phyloP scores from a whole-genome alignment of 176 grass and related monocot genomes.

The Saccharum spontaneum region DNA sequence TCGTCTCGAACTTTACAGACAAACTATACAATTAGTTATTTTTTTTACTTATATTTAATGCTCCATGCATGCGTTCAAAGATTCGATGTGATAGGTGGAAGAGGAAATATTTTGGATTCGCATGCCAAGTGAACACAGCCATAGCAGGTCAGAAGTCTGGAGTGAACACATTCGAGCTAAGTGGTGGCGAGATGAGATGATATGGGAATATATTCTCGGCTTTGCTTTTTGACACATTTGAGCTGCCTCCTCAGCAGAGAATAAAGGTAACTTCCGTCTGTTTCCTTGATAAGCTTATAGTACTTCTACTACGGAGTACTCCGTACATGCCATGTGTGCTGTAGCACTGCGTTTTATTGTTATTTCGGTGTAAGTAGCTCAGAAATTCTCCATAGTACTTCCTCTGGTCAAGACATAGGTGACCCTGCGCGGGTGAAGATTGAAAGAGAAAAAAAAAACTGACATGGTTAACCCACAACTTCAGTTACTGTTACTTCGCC shows the following conservation, averaged over 20 bases:
- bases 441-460: neutral
- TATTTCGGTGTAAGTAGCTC: neutral
- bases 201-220: slow-evolving; percentile 47
- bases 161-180: slow-evolving; percentile 7
- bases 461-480: neutral
- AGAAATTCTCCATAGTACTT: neutral
- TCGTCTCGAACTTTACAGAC: too few relatives aligned
- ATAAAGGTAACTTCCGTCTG: slow-evolving; percentile 65
- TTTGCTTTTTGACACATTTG: slow-evolving; percentile 30
- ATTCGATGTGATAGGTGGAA: too few relatives aligned
- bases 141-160: neutral
- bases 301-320: neutral
- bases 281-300: slow-evolving; percentile 39
- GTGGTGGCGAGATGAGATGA: slow-evolving; percentile 30
- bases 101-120: too few relatives aligned
- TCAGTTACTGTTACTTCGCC: neutral
- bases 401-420: neutral
- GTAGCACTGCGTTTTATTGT: neutral
- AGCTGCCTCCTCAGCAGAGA: slow-evolving; percentile 24
- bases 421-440: too few relatives aligned
- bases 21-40: too few relatives aligned
- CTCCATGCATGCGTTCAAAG: too few relatives aligned
- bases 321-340: neutral
- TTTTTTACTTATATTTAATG: too few relatives aligned
- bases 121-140: too few relatives aligned